phyloP scores from a whole-genome alignment of 176 grass and related monocot genomes.

The Raddia distichophylla region DNA sequence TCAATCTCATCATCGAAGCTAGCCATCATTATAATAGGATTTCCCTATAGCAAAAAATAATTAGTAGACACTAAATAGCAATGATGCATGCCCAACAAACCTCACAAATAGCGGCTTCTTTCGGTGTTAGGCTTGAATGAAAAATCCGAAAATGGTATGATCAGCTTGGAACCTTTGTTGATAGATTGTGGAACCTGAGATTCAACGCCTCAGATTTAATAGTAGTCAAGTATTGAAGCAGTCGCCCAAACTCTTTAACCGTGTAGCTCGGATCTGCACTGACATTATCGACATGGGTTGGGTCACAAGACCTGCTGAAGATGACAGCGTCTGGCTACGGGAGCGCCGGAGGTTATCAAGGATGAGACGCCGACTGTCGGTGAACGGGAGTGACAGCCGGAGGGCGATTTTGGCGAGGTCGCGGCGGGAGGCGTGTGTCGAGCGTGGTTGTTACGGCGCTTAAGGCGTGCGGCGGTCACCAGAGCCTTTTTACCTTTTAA shows the following conservation, averaged over 20 bases:
- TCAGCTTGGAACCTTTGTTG: constrained; percentile 82
- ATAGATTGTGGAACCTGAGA: constrained; percentile 67
- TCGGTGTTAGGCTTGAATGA: constrained; percentile 60
- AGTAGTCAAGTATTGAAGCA: constrained; percentile 77
- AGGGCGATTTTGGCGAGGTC: no score
- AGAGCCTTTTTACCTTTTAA: no score
- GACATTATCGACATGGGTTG: constrained; percentile 27
- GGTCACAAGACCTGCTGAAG: no score
- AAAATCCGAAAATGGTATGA: constrained; percentile 62
- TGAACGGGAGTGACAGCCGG: no score
- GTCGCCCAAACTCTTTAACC: constrained; percentile 75
- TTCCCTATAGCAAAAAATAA: constrained; percentile 53
- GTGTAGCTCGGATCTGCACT: constrained; percentile 66
- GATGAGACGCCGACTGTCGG: no score
- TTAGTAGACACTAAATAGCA: not conserved
- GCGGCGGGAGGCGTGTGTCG: no score
- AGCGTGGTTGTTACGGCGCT: no score
- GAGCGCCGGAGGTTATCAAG: no score
- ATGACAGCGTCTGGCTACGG: no score
- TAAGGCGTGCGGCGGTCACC: no score
- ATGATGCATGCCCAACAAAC: constrained; percentile 38
- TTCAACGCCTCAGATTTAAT: constrained; percentile 84
- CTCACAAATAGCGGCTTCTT: constrained; percentile 70
- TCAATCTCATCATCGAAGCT: constrained; percentile 87
- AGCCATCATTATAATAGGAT: constrained; percentile 88